These are phyloP conservation scores for Oenanthe sinensis DNA, from an alignment of 129 eudicot species.

Conservation along the genomic window DNA sequence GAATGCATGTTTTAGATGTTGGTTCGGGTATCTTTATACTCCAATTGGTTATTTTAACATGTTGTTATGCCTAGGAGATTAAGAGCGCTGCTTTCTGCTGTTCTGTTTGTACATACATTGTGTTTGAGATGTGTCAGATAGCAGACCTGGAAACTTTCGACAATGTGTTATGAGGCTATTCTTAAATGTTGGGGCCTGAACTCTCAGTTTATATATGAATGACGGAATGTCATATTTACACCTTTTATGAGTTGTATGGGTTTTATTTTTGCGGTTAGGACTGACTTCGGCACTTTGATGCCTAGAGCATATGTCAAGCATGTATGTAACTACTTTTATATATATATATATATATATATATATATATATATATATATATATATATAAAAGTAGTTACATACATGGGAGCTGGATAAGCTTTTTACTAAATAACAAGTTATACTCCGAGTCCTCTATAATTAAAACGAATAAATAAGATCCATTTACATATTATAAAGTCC, in stretches of 20 bases:
- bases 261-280: neutral
- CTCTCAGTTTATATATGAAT: neutral
- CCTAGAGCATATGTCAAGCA: too few relatives aligned
- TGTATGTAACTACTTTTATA: too few relatives aligned
- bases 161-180: neutral
- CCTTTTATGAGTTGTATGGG: neutral
- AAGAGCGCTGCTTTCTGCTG: neutral
- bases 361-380: too few relatives aligned
- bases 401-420: too few relatives aligned
- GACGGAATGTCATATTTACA: neutral
- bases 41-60: neutral
- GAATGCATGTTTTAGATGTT: constrained; percentile 93
- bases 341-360: too few relatives aligned
- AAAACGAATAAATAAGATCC: neutral
- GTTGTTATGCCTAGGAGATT: neutral
- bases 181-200: neutral
- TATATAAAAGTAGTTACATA: too few relatives aligned
- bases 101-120: neutral
- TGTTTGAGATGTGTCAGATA: neutral
- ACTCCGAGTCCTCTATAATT: neutral
- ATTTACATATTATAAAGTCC: neutral
- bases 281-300: neutral
- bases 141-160: neutral
- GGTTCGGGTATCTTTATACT: constrained; percentile 65
- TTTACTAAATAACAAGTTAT: neutral